Percentiles rank a stretch among this genome's conserved stretches.
Conservation (phyloP, 306 rosid species). For the Delonix regia region DNA sequence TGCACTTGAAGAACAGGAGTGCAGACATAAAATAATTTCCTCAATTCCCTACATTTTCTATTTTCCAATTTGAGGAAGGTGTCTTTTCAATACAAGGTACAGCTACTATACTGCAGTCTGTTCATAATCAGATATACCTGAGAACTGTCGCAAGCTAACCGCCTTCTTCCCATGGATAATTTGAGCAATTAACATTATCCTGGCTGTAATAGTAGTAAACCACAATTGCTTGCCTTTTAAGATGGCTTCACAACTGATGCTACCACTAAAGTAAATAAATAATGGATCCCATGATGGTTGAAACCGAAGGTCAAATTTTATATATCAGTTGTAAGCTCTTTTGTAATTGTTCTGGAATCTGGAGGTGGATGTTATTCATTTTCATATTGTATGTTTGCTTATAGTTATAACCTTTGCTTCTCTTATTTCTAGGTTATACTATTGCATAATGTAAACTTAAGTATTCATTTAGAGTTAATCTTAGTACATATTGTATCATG, state of each 20-base stretch:
- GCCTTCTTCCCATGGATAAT: conserved; percentile 51
- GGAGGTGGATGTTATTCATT: not conserved
- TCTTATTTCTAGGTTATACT: conserved; percentile 9
- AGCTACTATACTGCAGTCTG: conserved; percentile 32
- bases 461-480: not conserved
- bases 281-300: not conserved
- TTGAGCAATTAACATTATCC: conserved; percentile 58
- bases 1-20: conserved; percentile 49
- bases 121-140: conserved; percentile 42
- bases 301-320: not conserved
- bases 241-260: conserved; percentile 57
- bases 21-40: conserved; percentile 1
- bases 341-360: not conserved
- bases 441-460: not conserved
- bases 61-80: conserved; percentile 28
- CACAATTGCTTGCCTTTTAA: conserved; percentile 54
- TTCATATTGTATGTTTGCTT: conserved; percentile 25
- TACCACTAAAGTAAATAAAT: not conserved
- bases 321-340: not conserved
- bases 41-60: not conserved
- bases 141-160: conserved; percentile 36
- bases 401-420: not conserved
- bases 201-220: conserved; percentile 47
- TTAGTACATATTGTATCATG: not conserved
- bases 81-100: conserved; percentile 38